Evolutionary conservation across 2,329 filamentous ascomycete species (phyloP), one percentile per base, ranked within the genome.

Genomic region (Onygenales sp.): DNA sequence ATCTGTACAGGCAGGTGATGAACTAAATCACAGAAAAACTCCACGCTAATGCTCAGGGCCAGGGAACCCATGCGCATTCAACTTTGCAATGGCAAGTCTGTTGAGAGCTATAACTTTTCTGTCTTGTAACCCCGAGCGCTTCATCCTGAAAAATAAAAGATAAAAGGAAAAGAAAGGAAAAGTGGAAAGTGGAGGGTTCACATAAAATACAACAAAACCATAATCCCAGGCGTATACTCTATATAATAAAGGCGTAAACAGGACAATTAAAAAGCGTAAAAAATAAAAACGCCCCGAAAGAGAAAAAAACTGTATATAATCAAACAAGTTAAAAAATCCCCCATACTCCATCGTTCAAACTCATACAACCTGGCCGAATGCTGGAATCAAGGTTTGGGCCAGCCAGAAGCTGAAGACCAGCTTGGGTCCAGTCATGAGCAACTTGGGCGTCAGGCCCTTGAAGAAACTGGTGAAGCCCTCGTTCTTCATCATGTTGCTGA

Each of bases 321-420:
- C 32, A 10, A 49, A 17, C 14, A 27, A 3, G 17, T n/a, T 7
- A n/a, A n/a, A 39, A 31, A 21, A 38, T 27, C 2, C 14, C 33
- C 17, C 33, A 33, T 33, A 21, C 14, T 27, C 17, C 10, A 31
- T 36, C 32, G 4, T 14, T 21, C 5, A 4, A 45, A 38, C 14
- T 52, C 78, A 83, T 69, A 83, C 73, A 55, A 84, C 69, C 71
- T 83, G 82, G 65, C 82, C 88, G 72, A 97, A 97, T 41, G 90
- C 86, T 50, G 93, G 93, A 68, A 98, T 98, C 65, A 98, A 78
- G 33, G 93, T 97, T 79, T 98, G 93, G 54, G 93, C 93, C 68
- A 98, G 83, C 93, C 93, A 98, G 84, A 98, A 98, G 57, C 91
- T 96, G 79, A 98, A 98, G 58, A 97, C 93, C 57, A 98, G 81